Percentiles rank a stretch among this genome's conserved stretches.
phyloP scores from a whole-genome alignment of 2,329 filamentous ascomycete species.

The Diaporthe longicolla region DNA sequence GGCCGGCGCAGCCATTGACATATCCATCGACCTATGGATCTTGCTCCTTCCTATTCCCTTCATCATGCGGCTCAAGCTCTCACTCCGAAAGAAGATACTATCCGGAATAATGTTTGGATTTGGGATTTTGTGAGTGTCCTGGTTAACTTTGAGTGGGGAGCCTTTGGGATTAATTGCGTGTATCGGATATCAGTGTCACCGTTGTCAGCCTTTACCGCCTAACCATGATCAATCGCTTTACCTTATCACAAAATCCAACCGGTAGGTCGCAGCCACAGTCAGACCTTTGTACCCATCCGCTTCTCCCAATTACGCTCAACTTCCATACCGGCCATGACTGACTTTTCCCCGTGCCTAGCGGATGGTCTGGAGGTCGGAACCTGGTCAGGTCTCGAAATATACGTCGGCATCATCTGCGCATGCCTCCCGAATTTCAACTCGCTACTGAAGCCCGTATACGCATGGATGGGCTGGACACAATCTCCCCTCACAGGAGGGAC shows the following conservation, averaged over 20 bases:
- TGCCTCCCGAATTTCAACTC: slow-evolving; percentile 35
- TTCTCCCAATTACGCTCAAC: too few species aligned
- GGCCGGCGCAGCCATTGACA: slow-evolving; percentile 15
- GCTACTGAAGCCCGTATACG: slow-evolving; percentile 25
- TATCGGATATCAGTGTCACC: slow-evolving; percentile 6
- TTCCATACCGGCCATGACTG: not conserved
- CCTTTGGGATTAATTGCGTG: not conserved
- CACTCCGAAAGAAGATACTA: slow-evolving; percentile 19
- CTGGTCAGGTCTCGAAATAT: slow-evolving; percentile 30
- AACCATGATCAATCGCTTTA: slow-evolving; percentile 12
- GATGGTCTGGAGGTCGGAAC: slow-evolving; percentile 28
- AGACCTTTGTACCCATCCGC: not conserved
- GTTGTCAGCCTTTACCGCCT: slow-evolving; percentile 32
- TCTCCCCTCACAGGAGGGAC: not conserved
- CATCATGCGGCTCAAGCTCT: slow-evolving; percentile 12
- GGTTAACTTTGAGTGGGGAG: not conserved
- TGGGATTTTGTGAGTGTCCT: slow-evolving; percentile 18
- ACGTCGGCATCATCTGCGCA: slow-evolving; percentile 36
- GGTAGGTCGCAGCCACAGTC: slow-evolving; percentile 7
- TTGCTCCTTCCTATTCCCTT: slow-evolving; percentile 16
- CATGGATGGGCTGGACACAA: slow-evolving; percentile 23
- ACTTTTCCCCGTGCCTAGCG: not conserved
- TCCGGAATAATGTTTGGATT: slow-evolving; percentile 9
- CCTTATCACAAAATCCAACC: slow-evolving; percentile 28
- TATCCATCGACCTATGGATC: slow-evolving; percentile 23